Base-by-base conservation (phyloP, 768 basidiomycete species). In the Leccinum pellstonianum region DNA sequence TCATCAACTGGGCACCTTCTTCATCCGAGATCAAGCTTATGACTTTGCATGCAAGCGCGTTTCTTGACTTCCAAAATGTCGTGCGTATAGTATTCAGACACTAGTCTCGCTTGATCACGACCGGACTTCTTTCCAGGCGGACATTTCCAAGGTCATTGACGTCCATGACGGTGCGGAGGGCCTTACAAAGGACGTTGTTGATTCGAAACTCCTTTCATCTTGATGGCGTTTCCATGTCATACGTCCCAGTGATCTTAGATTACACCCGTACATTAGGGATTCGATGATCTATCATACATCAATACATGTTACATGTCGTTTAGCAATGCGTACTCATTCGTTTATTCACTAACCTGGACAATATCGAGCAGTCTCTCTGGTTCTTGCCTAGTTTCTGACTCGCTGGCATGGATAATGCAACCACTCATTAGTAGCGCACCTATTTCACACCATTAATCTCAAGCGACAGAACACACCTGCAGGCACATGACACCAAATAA, bases 1-100 rank as follows among this genome's bases (percentile, higher is more conserved):
- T 96, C 51, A 77, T 97, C 72, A 95, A 95, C 77, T 97, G 94
- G 94, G 83, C 85, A 25, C 95, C 93, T 17, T 80, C 77, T 3
- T 80, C 86, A 8, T 87, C 86, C 66, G 93, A 95, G 71, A 93
- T 83, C 31, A 82, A 85, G 27, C 77, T 92, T 65, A 77, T 84
- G 59, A 92, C 93, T 5, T 79, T 96, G 5, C 91, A 97, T 66
- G 93, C 93, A 3, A 93, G 90, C 62, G 88, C 87, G 37, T 77
- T 91, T 46, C 69, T 91, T 54, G 83, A 87, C 63, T 95, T 97
- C 75, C 90, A 95, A 71, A 80, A 77, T 47, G 85, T 85, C 56
- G 94, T 91, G 63, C 72, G 87, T 77, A 38, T 53, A 52, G 29
- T 31, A 41, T 57, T 29, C 17, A 19, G 14, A 33, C 19, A 23